phyloP scores from a whole-genome alignment of 2,329 filamentous ascomycete genomes.

The Pseudogymnoascus sp. region DNA sequence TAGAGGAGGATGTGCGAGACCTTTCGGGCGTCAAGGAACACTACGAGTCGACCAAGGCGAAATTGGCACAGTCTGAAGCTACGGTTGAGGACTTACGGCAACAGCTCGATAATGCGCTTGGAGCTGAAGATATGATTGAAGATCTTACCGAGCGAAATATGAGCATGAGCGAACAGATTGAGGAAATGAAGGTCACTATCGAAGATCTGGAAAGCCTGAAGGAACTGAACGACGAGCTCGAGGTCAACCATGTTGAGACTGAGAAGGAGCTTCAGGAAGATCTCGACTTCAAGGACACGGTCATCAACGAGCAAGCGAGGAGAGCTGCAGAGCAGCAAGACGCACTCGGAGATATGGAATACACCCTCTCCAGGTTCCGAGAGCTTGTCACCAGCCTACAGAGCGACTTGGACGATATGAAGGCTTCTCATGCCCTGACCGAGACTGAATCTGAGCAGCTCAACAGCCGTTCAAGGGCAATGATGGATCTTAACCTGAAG shows the following conservation, averaged over 20 bases:
- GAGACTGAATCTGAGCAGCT: slow-evolving; percentile 90
- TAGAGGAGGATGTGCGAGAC: slow-evolving; percentile 68
- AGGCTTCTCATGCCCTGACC: slow-evolving; percentile 82
- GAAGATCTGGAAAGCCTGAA: slow-evolving; percentile 83
- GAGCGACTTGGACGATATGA: slow-evolving; percentile 81
- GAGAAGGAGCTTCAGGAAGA: slow-evolving; percentile 93
- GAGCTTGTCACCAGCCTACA: slow-evolving; percentile 82
- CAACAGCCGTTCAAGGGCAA: slow-evolving; percentile 77
- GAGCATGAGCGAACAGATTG: slow-evolving; percentile 71
- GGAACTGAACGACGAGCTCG: slow-evolving; percentile 90
- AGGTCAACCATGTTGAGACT: slow-evolving; percentile 84
- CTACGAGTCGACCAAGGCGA: slow-evolving; percentile 62
- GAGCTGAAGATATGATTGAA: slow-evolving; percentile 89
- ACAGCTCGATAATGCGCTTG: slow-evolving; percentile 81
- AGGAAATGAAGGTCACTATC: slow-evolving; percentile 72
- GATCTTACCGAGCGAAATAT: slow-evolving; percentile 84
- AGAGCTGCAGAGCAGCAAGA: slow-evolving; percentile 70
- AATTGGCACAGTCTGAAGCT: slow-evolving; percentile 62
- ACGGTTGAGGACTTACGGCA: slow-evolving; percentile 79
- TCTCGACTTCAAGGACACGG: slow-evolving; percentile 75
- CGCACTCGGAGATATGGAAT: slow-evolving; percentile 77
- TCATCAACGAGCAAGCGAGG: slow-evolving; percentile 75
- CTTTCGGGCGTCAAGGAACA: slow-evolving; percentile 59
- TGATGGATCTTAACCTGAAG: slow-evolving; percentile 96
- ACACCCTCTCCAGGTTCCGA: slow-evolving; percentile 79